Evolutionary conservation across 140 eudicot species (phyloP), one percentile per base, ranked within the genome.

Genomic region (Stevia rebaudiana): DNA sequence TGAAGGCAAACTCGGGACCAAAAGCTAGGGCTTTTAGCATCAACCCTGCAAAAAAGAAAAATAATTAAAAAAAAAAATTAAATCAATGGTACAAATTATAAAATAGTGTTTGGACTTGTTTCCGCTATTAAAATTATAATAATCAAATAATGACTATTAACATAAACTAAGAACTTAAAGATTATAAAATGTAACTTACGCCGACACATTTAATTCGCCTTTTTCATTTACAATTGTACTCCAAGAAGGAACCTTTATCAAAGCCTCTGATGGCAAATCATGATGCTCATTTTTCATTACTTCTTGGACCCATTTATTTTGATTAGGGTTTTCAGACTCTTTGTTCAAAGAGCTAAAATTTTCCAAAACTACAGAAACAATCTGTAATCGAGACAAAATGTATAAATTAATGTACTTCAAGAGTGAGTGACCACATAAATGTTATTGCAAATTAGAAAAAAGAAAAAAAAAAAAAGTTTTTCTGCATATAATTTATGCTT

Each of bases 1-100:
- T 78, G 80, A 11, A 92, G 82, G 77, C 96, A 92, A 35, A 88
- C 86, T 44, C 88, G 88, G 21, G 96, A 81, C 96, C 98, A 92
- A 78, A 92, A 92, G 41, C 61, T 36, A 6, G 98, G 96, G 44
- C 74, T 83, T 67, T 72, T 71, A 18, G 90, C 79, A 69, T 85
- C 96, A 69, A 81, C 81, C 55, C 98, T 92, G 74, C 42, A 61
- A 16, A 76, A n/a, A 67, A 63, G 42, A 17, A 63, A 59, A 78
- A 22, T 18, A 18, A 23, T 40, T 11, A 58, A 18, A 16, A n/a
- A 17, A n/a, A n/a, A 11, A 24, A 53, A 28, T 6, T 23, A 23
- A 61, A 61, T 22, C 48, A 61, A 61, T 22, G 37, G 1, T 36
- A n/a, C 3, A 17, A n/a, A n/a, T n/a, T n/a, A 21, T 25, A 62